phyloP scores from a whole-genome alignment of 352 stramenopile species.

The Achlya hypogyna region DNA sequence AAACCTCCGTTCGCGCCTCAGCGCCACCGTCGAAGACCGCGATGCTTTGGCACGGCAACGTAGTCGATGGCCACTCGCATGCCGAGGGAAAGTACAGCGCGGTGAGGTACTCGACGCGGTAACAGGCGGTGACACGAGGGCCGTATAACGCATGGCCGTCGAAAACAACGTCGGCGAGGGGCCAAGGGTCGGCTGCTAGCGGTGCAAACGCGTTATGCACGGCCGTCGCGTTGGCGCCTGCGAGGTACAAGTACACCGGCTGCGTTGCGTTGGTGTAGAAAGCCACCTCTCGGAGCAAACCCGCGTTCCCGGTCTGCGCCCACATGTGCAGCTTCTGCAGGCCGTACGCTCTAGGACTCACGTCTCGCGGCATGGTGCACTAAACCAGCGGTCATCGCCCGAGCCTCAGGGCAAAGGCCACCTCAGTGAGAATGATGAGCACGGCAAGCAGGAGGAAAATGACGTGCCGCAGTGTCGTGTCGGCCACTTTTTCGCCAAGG shows the following conservation, averaged over 20 bases:
- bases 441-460: slow-evolving; percentile 15
- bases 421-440: slow-evolving; percentile 7
- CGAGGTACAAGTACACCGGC: slow-evolving; percentile 9
- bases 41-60: slow-evolving; percentile 7
- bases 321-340: slow-evolving; percentile 3
- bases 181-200: neutral
- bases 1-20: neutral
- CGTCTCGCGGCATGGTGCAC: neutral
- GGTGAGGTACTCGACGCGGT: neutral
- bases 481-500: slow-evolving; percentile 9
- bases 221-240: neutral
- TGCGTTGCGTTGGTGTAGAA: slow-evolving; percentile 9
- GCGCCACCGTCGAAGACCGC: slow-evolving; percentile 1
- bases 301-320: neutral
- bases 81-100: neutral
- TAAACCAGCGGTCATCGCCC: neutral
- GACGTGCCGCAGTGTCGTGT: slow-evolving; percentile 10
- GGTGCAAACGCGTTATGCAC: neutral
- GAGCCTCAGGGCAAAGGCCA: neutral
- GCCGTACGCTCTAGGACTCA: neutral
- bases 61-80: neutral
- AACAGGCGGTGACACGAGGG: neutral
- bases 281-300: neutral
- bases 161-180: neutral
- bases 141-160: neutral